Evolutionary conservation across 2,329 filamentous ascomycete species (phyloP), one percentile per base, ranked within the genome.

Genomic region (Furcasterigmium sp.): DNA sequence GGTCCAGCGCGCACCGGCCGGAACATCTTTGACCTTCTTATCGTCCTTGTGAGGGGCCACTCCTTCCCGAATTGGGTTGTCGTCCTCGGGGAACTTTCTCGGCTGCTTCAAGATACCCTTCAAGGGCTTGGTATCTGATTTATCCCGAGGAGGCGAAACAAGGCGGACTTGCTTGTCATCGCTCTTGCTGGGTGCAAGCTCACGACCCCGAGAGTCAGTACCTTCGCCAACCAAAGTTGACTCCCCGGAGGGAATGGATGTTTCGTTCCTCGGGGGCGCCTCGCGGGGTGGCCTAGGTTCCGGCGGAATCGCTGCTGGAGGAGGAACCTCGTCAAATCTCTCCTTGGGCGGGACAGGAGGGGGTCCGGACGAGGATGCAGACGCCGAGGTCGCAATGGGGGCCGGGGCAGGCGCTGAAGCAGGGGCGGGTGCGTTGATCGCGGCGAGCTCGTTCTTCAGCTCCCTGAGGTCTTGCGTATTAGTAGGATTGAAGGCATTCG

Each of bases 1-100:
- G 37, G 91, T 96, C 91, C 91, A 96, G 43, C 89, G 80, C 26
- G 91, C 91, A 45, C 85, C 87, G 0, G 82, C 67, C 1, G 86
- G 86, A 25, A 89, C 87, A 30, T 87, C 84, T 55, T 78, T 80
- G 37, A 73, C 44, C 58, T 82, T 82, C 62, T 85, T 82, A 39
- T 87, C 83, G 58, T 95, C 89, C 65, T 95, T 95, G 58, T 95
- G 79, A n/a, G 91, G 91, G 2, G 91, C 90, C 7, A 95, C 91
- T 14, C 91, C 91, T 61, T 96, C 91, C 17, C 91, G 80, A 28
- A 94, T 75, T 0, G 88, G 85, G 51, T 90, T 84, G 1, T 81
- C 79, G 48, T 95, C 85, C 57, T 96, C 91, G 0, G 91, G 91
- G 56, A 96, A 97, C 55, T 85, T 85, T 14, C 82, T 89, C 1